Base-by-base conservation (phyloP, 306 rosid genomes). In the Gillenia trifoliata region DNA sequence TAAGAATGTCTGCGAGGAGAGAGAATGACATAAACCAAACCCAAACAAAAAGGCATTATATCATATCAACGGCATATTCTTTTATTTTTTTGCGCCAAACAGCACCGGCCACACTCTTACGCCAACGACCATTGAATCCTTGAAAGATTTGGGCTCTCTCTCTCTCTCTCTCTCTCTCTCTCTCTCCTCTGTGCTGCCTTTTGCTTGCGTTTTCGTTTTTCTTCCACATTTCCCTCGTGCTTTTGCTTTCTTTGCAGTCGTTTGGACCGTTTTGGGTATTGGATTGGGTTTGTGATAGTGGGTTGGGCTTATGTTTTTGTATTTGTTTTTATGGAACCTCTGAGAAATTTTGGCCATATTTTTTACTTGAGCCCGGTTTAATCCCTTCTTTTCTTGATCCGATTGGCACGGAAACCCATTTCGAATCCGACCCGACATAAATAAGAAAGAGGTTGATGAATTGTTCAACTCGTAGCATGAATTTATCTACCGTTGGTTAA, bases 1-100 rank as follows among this genome's bases (percentile, higher is more conserved):
- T 33, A 75, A 11, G 90, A 87, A 85, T 79, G 87, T 82, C 77
- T 77, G 84, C 9, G 67, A 83, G 64, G 85, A 26, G 29, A 19
- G 55, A 49, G 61, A 55, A 55, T 29, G 61, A 10, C 61, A 22
- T 11, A 59, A 23, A 38, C 41, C 41, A 38, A 38, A 38, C 41
- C 41, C 11, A 38, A 8, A 10, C 52, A 15, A 5, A 4, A 16
- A 47, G 6, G 65, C 66, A 62, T 62, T 62, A 29, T 30, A 8
- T 34, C 41, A 38, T n/a, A n/a, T 38, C 71, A 77, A 64, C 63
- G 66, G 72, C 77, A 78, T 71, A 64, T 78, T 78, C 72, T 15
- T 62, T 47, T 47, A 4, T 47, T 16, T 15, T 22, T 69, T 52
- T 76, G 40, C 47, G 54, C 57, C 57, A 3, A 16, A 56, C 25